Evolutionary conservation across 2,329 filamentous ascomycete genomes (phyloP).

Genomic region (Pseudogymnoascus sp.): DNA sequence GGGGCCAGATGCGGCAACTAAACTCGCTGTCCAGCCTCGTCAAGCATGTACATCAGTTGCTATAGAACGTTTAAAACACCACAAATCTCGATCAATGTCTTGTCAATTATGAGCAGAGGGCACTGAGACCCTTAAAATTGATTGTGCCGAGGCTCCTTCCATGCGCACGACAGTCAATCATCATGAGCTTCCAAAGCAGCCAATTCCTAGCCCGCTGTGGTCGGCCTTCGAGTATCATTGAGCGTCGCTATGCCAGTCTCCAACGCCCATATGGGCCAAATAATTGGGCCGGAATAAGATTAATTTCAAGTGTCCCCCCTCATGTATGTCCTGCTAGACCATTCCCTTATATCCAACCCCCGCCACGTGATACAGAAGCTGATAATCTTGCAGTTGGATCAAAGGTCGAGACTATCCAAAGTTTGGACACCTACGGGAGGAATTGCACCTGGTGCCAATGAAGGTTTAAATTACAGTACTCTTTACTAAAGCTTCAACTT

Average conservation of each 20-base stretch:
- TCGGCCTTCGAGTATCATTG: neutral
- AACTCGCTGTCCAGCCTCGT: conserved; percentile 1
- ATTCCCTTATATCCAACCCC: neutral
- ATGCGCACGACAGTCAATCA: neutral
- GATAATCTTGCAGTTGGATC: conserved; percentile 40
- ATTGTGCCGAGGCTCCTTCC: neutral
- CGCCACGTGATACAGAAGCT: conserved; percentile 13
- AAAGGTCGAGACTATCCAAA: conserved; percentile 56
- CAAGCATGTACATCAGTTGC: conserved; percentile 2
- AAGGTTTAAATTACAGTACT: conserved; percentile 34
- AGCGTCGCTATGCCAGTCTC: neutral
- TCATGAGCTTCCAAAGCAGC: neutral
- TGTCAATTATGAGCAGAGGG: conserved; percentile 7
- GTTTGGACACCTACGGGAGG: conserved; percentile 76
- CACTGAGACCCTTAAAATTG: neutral
- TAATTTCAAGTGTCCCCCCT: neutral
- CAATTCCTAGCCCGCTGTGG: neutral
- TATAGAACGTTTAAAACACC: neutral
- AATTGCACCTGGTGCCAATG: conserved; percentile 49
- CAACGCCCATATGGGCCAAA: neutral
- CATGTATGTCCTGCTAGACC: neutral
- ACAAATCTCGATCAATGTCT: neutral
- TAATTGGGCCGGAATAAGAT: neutral
- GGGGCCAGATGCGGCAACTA: neutral
- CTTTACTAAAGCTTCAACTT: neutral